phyloP scores from a whole-genome alignment of 1,284 basidiomycete species.

The Malassezia equina region DNA sequence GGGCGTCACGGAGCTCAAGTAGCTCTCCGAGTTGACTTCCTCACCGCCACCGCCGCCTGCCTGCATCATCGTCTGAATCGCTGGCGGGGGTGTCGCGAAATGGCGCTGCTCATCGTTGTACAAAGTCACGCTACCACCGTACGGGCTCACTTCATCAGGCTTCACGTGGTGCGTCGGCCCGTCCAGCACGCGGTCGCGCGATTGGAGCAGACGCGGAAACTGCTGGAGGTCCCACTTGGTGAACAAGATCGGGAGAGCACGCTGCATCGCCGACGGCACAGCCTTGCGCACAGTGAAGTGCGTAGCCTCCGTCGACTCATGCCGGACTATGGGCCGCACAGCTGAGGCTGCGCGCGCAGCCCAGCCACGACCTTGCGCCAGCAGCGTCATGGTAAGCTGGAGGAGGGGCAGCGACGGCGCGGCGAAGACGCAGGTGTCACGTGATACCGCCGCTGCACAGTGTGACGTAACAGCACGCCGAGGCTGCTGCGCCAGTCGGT shows the following conservation, averaged over 20 bases:
- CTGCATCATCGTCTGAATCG: conserved; percentile 27
- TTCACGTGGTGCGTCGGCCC: conserved; percentile 18
- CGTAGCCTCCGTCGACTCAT: background rate
- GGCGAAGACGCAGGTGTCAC: background rate
- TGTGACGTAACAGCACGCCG: too few species aligned
- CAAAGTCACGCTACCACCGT: conserved; percentile 27
- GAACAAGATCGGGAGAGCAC: conserved; percentile 30
- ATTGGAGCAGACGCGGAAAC: conserved; percentile 38
- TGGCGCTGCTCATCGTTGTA: conserved; percentile 32
- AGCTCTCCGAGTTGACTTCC: conserved; percentile 33
- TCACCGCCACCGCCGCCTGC: conserved; percentile 25
- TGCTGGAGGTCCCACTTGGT: conserved; percentile 20
- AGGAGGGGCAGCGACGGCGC: background rate
- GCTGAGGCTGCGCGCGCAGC: background rate
- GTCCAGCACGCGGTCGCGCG: conserved; percentile 45
- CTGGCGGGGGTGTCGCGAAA: conserved; percentile 30
- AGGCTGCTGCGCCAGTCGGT: too few species aligned
- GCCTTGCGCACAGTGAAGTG: background rate
- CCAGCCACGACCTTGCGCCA: background rate
- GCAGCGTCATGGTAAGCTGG: background rate
- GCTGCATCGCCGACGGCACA: conserved; percentile 21
- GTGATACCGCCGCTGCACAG: too few species aligned
- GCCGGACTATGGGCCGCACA: background rate
- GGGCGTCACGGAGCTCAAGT: conserved; percentile 39
- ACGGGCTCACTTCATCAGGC: conserved; percentile 20